A percentile compares a stretch with the other conserved stretches of the same genome.
Evolutionary conservation across 192 early-diverging fungal species (phyloP).

Genomic region (Coemansia sp.): DNA sequence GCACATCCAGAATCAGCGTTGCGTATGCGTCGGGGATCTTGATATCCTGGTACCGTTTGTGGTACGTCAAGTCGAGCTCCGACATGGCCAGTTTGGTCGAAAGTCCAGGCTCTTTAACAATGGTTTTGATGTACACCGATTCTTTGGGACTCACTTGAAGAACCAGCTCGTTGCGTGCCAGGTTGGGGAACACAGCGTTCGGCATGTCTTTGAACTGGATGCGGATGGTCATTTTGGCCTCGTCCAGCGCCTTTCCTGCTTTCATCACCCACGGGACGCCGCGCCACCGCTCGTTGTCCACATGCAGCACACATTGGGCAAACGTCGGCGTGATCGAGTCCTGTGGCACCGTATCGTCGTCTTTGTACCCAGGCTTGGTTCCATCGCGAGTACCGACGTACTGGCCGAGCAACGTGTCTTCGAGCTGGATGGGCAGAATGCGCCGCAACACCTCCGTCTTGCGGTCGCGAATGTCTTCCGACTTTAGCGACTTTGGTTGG

Average conservation of each 20-base stretch:
- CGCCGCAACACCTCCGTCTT: conserved; percentile 89
- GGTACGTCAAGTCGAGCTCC: conserved; percentile 93
- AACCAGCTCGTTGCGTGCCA: conserved; percentile 93
- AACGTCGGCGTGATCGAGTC: conserved; percentile 87
- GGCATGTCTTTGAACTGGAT: conserved; percentile 95
- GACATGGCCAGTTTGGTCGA: conserved; percentile 80
- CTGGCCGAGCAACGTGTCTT: conserved; percentile 90
- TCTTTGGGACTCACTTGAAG: conserved; percentile 93
- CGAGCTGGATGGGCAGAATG: conserved; percentile 74
- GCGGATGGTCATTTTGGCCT: conserved; percentile 91
- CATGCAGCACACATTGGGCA: conserved; percentile 82
- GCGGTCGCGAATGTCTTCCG: conserved; percentile 94
- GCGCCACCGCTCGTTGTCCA: conserved; percentile 93
- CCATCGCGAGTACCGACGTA: conserved; percentile 80
- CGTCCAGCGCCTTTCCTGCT: conserved; percentile 88
- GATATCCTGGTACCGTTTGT: conserved; percentile 79
- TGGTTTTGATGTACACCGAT: conserved; percentile 95
- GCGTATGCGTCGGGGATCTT: conserved; percentile 98
- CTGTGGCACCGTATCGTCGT: conserved; percentile 86
- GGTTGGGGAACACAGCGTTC: conserved; percentile 72
- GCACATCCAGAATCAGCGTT: conserved; percentile 87
- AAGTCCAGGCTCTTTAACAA: conserved; percentile 92
- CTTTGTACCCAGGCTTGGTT: conserved; percentile 86
- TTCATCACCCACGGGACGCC: conserved; percentile 71
- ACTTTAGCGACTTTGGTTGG: conserved; percentile 77